Percentiles rank a stretch among this genome's conserved stretches.
These are phyloP conservation scores for Trichoderma orchidacearum DNA, from an alignment of 495 filamentous ascomycete species.

Conservation along the genomic window DNA sequence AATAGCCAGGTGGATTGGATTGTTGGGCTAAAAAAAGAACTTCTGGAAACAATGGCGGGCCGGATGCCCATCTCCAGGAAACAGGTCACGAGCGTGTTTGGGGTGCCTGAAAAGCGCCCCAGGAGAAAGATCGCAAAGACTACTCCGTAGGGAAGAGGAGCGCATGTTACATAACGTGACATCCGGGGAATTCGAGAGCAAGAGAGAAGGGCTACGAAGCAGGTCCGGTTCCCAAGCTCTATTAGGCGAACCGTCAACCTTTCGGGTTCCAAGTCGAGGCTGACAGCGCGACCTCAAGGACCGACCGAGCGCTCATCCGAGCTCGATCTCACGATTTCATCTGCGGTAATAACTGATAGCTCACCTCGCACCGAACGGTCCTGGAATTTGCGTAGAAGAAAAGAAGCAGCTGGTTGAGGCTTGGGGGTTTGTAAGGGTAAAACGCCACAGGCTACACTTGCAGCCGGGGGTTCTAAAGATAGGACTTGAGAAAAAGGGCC, in stretches of 20 bases:
- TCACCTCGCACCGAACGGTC: too few relatives aligned
- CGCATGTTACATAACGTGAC: not conserved
- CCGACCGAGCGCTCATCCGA: not conserved
- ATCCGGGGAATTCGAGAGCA: not conserved
- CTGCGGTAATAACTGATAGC: not conserved
- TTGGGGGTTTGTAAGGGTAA: too few relatives aligned
- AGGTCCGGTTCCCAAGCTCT: too few relatives aligned
- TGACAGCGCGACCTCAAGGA: too few relatives aligned
- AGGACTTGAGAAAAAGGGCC: too few relatives aligned
- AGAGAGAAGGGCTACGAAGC: too few relatives aligned
- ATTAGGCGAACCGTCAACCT: too few relatives aligned
- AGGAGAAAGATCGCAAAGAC: too few relatives aligned
- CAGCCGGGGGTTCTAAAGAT: not conserved
- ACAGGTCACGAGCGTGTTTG: not conserved
- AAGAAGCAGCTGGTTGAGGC: too few relatives aligned
- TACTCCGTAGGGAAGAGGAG: not conserved
- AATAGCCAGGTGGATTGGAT: not conserved
- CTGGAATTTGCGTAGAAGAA: too few relatives aligned
- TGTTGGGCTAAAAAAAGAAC: not conserved
- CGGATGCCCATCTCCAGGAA: not conserved
- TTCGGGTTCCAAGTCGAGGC: too few relatives aligned
- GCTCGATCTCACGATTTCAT: not conserved
- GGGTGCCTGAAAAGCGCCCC: too few relatives aligned
- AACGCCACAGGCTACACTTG: not conserved
- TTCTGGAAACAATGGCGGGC: not conserved